Evolutionary conservation across 352 stramenopile genomes (phyloP), one percentile per base, ranked within the genome.

Genomic region (Peronospora belbahrii): DNA sequence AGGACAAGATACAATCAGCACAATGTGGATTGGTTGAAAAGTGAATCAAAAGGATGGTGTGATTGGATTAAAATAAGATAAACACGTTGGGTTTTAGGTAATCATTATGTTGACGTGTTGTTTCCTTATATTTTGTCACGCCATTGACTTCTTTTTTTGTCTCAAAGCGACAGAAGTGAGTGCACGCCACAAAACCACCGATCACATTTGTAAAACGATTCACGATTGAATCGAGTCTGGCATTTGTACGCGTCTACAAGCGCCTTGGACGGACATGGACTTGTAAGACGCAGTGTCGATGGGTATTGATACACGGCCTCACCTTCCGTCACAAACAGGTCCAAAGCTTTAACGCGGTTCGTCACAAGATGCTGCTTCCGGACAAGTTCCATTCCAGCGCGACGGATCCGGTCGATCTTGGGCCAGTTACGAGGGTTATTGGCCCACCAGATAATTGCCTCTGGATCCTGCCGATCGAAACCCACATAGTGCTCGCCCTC

Each of bases 121-220:
- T n/a, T n/a, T n/a, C n/a, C n/a, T n/a, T n/a, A n/a, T n/a, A n/a
- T n/a, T n/a, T n/a, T n/a, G n/a, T n/a, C n/a, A n/a, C n/a, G n/a
- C n/a, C n/a, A n/a, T n/a, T n/a, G n/a, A n/a, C n/a, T n/a, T n/a
- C n/a, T n/a, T n/a, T n/a, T 48, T 42, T 44, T 58, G 17, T 27
- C 14, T 48, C 53, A 60, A 23, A 60, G 38, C 17, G 54, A 45
- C 37, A 74, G 25, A 13, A 85, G 55, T 22, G 75, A 86, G 15
- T 60, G 59, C 30, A 61, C 50, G 44, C 75, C 78, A 34, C 78
- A 90, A 40, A 88, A 80, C 74, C 74, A 88, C 11, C 63, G 52
- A 33, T 88, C 78, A 54, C 78, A 90, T 53, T 84, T 84, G 67
- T 88, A 72, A 28, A 65, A 67, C 14, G 61, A 70, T 41, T 85